Conservation (phyloP, 129 eudicot genomes). For the sunflower (Helianthus annuus) region DNA sequence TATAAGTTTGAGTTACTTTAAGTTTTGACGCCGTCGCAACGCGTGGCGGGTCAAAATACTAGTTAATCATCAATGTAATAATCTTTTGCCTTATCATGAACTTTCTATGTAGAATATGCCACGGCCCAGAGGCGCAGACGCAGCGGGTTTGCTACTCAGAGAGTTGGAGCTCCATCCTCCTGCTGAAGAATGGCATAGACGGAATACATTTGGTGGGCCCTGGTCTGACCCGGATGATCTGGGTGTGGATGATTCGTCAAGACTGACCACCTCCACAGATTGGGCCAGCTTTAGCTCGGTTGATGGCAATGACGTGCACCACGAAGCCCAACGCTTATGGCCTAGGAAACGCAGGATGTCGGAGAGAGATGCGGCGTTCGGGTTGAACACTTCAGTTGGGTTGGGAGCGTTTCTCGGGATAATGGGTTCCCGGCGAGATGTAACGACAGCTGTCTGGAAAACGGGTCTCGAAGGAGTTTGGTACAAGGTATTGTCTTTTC, state of each 20-base stretch:
- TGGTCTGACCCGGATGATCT: constrained; percentile 93
- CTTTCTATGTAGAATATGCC: constrained; percentile 80
- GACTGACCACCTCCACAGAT: constrained; percentile 50
- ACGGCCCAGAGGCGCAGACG: constrained; percentile 98
- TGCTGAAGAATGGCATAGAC: constrained; percentile 97
- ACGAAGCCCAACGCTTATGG: constrained; percentile 81
- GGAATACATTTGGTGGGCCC: constrained; percentile 95
- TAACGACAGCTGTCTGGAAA: constrained; percentile 94
- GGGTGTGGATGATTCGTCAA: constrained; percentile 60
- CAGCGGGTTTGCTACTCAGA: constrained; percentile 90
- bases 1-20: too few species aligned
- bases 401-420: constrained; percentile 95
- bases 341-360: constrained; percentile 95
- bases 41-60: too few species aligned
- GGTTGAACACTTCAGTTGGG: constrained; percentile 88
- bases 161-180: constrained; percentile 99
- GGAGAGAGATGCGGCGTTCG: constrained; percentile 98
- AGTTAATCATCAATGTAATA: neutral
- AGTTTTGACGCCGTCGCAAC: too few species aligned
- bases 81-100: neutral
- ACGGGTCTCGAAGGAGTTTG: constrained; percentile 98
- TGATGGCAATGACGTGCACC: constrained; percentile 47
- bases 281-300: constrained; percentile 44
- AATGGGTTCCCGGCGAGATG: constrained; percentile 98
- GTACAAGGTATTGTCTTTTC: constrained; percentile 71